phyloP scores from a whole-genome alignment of 192 early-diverging fungal species.

The Helicostylum pulchrum region DNA sequence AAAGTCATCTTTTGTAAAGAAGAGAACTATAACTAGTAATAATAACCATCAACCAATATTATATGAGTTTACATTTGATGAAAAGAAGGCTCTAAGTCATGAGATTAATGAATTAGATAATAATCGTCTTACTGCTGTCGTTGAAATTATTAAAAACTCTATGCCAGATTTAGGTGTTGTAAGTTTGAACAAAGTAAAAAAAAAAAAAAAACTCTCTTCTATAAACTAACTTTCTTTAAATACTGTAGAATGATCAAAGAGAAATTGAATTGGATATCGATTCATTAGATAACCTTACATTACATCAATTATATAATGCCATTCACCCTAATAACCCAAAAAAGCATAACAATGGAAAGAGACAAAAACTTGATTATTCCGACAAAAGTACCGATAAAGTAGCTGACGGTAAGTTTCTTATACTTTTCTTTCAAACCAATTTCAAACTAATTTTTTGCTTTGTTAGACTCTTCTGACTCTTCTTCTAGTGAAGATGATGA shows the following conservation, averaged over 20 bases:
- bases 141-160: slow-evolving; percentile 64
- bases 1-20: no score
- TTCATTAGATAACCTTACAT: slow-evolving; percentile 71
- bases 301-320: slow-evolving; percentile 72
- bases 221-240: neutral
- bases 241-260: slow-evolving; percentile 48
- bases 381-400: no score
- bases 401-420: no score
- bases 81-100: slow-evolving; percentile 78
- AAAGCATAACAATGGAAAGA: no score
- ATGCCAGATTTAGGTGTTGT: slow-evolving; percentile 51
- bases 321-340: no score
- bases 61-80: slow-evolving; percentile 65
- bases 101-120: slow-evolving; percentile 55
- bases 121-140: slow-evolving; percentile 58
- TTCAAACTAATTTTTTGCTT: no score
- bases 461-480: no score
- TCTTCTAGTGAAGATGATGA: no score
- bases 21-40: neutral
- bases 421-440: no score
- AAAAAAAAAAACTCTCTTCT: no score
- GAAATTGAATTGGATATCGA: slow-evolving; percentile 97
- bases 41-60: neutral
- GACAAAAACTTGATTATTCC: no score
- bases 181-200: slow-evolving; percentile 31